A percentile compares a stretch with the other conserved stretches of the same genome.
phyloP scores from a whole-genome alignment of 257 asterid species.

The Gentiana straminea region DNA sequence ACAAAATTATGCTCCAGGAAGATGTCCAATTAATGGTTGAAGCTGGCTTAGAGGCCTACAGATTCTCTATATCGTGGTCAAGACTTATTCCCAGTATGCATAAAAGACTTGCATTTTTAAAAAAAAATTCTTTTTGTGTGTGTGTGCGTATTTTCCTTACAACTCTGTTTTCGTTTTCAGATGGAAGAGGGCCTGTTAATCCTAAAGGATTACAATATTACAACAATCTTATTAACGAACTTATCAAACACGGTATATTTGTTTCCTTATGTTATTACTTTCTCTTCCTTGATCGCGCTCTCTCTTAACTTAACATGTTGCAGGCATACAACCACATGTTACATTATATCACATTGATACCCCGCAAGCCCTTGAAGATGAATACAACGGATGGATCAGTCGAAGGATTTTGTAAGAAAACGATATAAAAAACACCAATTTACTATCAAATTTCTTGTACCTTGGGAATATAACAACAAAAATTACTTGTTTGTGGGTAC shows the following conservation, averaged over 20 bases:
- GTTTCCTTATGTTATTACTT: not conserved
- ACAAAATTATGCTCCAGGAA: constrained; percentile 15
- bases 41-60: constrained; percentile 25
- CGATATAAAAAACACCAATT: not conserved
- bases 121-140: not conserved
- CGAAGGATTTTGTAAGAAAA: constrained; percentile 31
- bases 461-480: not conserved
- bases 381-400: constrained; percentile 47
- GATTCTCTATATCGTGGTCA: constrained; percentile 37
- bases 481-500: not conserved
- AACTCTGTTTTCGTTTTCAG: constrained; percentile 7
- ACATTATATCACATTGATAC: constrained; percentile 37
- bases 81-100: constrained; percentile 34
- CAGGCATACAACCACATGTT: constrained; percentile 53
- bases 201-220: constrained; percentile 35
- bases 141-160: not conserved
- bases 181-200: constrained; percentile 22
- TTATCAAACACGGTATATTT: constrained; percentile 25
- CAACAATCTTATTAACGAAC: constrained; percentile 45
- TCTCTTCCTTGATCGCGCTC: too few species aligned
- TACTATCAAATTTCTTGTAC: not conserved
- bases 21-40: constrained; percentile 27
- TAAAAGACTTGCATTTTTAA: too few species aligned
- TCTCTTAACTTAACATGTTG: not conserved
- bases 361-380: constrained; percentile 52